Evolutionary conservation across 345 rosid species (phyloP).

Genomic region (Hibiscus tridactylites): DNA sequence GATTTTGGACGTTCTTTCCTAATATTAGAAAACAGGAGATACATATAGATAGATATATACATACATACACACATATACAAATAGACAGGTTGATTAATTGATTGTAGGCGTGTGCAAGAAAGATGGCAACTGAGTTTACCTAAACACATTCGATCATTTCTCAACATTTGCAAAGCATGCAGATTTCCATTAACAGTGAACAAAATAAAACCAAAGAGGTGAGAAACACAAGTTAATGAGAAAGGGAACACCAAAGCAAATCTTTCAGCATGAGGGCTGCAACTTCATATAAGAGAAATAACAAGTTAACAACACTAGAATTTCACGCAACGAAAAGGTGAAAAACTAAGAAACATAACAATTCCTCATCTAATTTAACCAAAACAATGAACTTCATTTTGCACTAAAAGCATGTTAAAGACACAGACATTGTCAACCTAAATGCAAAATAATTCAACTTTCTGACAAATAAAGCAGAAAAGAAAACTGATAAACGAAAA

Average conservation of each 20-base stretch:
- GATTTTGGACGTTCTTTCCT: not conserved
- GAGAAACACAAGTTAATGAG: not conserved
- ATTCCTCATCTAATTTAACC: not conserved
- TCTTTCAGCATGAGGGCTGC: not conserved
- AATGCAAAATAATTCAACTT: not conserved
- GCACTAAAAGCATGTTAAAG: not conserved
- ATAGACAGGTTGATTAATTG: not conserved
- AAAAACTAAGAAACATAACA: not conserved
- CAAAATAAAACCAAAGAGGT: not conserved
- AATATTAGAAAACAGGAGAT: not conserved
- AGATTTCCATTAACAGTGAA: not conserved
- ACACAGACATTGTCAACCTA: not conserved
- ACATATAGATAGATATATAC: not conserved
- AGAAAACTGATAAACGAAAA: too few relatives aligned
- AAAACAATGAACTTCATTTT: not conserved
- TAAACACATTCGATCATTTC: not conserved
- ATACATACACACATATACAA: too few relatives aligned
- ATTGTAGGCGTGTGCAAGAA: not conserved
- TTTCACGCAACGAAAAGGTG: not conserved
- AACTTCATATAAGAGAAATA: not conserved
- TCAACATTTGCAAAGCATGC: not conserved
- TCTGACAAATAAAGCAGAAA: not conserved
- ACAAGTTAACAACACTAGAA: not conserved
- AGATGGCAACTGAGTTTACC: not conserved
- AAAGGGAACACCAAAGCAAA: not conserved